Evolutionary conservation across 306 rosid genomes (phyloP), one percentile per base, ranked within the genome.

Genomic region (Lathyrus oleraceus): DNA sequence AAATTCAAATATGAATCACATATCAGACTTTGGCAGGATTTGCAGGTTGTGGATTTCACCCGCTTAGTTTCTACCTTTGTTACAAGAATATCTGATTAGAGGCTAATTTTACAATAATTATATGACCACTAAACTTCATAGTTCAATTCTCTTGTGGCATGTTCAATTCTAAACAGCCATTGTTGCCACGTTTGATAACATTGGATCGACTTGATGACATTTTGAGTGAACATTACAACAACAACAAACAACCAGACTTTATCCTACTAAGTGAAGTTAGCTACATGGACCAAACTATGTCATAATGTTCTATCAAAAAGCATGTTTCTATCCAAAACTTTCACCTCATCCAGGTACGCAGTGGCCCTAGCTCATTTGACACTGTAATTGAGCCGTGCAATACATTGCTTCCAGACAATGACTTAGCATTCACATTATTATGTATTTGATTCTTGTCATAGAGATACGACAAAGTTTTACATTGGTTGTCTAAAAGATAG

Each of bases 1-100:
- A 51, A 73, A 48, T 23, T 73, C 35, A 73, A 8, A 51, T 30
- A 62, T 11, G 58, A 44, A 40, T 40, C 23, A 10, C 16, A 49
- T 32, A 52, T 52, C 73, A 52, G 12, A 48, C 20, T 25, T 27
- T 11, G 15, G 47, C 8, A 48, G 11, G 61, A 32, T 11, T 15
- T 32, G 61, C 54, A 36, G 11, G 19, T 17, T 38, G 47, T 5
- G 19, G 61, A 49, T 5, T 17, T 0, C 25, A 4, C 28, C 16
- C n/a, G 32, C 60, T 28, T 69, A 14, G 40, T n/a, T 45, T 45
- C 51, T n/a, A 45, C 17, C 51, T 14, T 5, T 45, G 19, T 67
- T 17, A 3, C 19, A 19, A 39, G 16, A 23, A 21, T 14, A 53
- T 25, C 20, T 23, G 16, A 53, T 39, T 52, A 69, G 38, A 17